Conservation (phyloP, 2,329 filamentous ascomycete genomes). For the Ciborinia camelliae region DNA sequence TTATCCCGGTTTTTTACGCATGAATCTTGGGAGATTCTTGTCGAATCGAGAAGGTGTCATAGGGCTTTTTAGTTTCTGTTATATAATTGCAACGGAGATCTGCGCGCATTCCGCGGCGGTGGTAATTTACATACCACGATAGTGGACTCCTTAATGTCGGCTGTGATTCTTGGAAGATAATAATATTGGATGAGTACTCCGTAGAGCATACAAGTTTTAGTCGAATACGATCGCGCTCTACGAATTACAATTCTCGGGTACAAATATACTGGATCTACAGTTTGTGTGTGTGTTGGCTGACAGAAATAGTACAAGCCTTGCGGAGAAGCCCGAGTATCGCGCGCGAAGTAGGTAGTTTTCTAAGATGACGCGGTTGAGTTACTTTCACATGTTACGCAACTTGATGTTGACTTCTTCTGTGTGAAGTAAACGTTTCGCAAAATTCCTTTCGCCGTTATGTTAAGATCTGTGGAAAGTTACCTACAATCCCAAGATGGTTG, state of each 20-base stretch:
- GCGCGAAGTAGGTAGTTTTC: background rate
- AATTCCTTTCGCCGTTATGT: background rate
- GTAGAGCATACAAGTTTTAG: background rate
- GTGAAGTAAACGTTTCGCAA: background rate
- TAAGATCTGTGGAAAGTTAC: background rate
- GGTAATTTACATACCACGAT: background rate
- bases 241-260: background rate
- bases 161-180: background rate
- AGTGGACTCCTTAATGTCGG: background rate
- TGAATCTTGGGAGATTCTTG: background rate
- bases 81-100: slow-evolving; percentile 7
- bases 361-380: background rate
- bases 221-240: background rate
- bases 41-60: slow-evolving; percentile 4
- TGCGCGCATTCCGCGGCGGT: background rate
- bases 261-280: background rate
- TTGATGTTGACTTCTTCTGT: background rate
- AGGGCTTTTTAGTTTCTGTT: slow-evolving; percentile 4
- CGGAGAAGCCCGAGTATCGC: background rate
- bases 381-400: background rate
- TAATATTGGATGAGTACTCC: slow-evolving; percentile 9
- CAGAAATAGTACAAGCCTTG: background rate
- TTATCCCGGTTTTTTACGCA: background rate
- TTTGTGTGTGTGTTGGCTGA: background rate
- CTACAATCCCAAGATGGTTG: background rate